A percentile compares a stretch with the other conserved stretches of the same genome.
Conservation (phyloP, 2,329 filamentous ascomycete genomes). For the Exophiala lecanii-corni region DNA sequence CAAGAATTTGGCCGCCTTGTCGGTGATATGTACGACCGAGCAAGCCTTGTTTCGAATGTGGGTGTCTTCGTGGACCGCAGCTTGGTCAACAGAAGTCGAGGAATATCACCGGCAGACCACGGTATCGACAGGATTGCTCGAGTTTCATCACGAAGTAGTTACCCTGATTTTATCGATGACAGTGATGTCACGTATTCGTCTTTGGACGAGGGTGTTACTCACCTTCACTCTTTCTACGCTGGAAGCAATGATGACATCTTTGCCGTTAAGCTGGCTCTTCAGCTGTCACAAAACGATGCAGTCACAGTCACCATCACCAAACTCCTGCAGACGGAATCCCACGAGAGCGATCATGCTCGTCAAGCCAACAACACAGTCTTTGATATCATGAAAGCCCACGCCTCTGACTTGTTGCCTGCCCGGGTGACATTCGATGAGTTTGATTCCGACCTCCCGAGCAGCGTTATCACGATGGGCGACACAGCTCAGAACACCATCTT, state of each 20-base stretch:
- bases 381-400: neutral
- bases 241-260: constrained; percentile 76
- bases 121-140: too few relatives aligned
- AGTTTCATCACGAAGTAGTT: too few relatives aligned
- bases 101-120: constrained; percentile 18
- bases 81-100: constrained; percentile 11
- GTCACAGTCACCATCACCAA: constrained; percentile 41
- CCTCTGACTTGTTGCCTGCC: too few relatives aligned
- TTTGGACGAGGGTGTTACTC: constrained; percentile 49
- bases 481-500: neutral
- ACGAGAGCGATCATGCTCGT: neutral
- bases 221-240: constrained; percentile 79
- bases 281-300: constrained; percentile 72
- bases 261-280: constrained; percentile 75
- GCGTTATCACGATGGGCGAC: too few relatives aligned
- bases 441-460: too few relatives aligned
- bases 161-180: constrained; percentile 65
- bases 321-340: too few relatives aligned
- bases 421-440: too few relatives aligned
- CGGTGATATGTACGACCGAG: constrained; percentile 55
- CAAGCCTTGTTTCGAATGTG: constrained; percentile 55
- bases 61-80: constrained; percentile 69
- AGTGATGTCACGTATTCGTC: constrained; percentile 18
- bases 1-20: constrained; percentile 49
- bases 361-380: neutral